Base-by-base conservation (phyloP, 768 basidiomycete species). In the Mycena pura region DNA sequence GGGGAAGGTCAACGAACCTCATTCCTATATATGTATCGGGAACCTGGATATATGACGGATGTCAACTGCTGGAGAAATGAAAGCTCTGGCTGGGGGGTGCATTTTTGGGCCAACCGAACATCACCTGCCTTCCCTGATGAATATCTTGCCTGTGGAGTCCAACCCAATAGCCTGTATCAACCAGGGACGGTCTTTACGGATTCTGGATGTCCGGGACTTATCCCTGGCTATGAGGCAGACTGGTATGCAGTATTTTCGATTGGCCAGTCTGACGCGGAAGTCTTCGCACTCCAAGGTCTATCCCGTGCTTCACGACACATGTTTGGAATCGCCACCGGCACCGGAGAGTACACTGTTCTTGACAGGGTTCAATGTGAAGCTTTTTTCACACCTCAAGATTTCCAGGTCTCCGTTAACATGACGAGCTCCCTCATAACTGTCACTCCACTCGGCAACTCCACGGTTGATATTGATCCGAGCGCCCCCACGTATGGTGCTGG, bases 321-420 rank as follows among this genome's bases (percentile, higher is more conserved):
- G n/a, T 56, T 56, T n/a, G 44, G 34, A 5, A 34, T 56, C 27
- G 54, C 54, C 2, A 25, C 54, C 1, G 54, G 44, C 11, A 21
- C 13, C 9, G 44, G 54, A 27, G 1, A 8, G 31, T 46, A 56
- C 25, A 38, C 5, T 14, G 14, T 21, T 15, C 36, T 56, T 10
- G 27, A 56, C 44, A 45, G 47, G 15, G 45, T 47, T 7, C 54
- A 47, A 27, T 56, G 54, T n/a, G 54, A 56, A n/a, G 54, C 24
- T 2, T 5, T 27, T 19, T 56, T 56, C 25, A 44, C 17, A 11
- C 54, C 44, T 3, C 32, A 32, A 8, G 39, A 3, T 8, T 56
- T 56, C 36, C 11, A 56, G 19, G 45, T 56, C n/a, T 46, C 22
- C 11, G 54, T 46, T n/a, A 56, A 56, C 15, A 9, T 38, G 40